These are phyloP conservation scores for Nectriaceae sp. DNA, from an alignment of 2,329 filamentous ascomycete genomes.

Conservation along the genomic window DNA sequence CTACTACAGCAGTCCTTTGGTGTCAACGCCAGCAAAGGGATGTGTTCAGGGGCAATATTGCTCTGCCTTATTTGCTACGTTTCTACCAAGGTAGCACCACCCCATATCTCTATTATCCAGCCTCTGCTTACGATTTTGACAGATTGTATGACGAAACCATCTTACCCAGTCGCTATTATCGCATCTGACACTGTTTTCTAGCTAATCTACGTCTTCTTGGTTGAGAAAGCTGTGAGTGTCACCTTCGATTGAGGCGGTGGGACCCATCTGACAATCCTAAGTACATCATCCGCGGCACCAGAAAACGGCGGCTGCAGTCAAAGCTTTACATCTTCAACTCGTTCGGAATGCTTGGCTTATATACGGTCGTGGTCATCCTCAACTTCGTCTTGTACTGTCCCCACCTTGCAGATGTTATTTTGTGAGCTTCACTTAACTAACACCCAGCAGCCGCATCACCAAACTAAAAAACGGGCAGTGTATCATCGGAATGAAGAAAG, in stretches of 20 bases:
- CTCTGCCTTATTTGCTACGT: conserved; percentile 64
- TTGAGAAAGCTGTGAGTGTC: conserved; percentile 59
- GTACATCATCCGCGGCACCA: conserved; percentile 58
- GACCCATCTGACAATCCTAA: conserved; percentile 24
- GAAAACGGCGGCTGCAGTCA: conserved; percentile 54
- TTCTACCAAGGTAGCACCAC: conserved; percentile 57
- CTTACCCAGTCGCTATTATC: background rate
- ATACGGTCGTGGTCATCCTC: conserved; percentile 50
- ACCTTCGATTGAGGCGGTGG: too few species aligned
- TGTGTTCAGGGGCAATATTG: conserved; percentile 61
- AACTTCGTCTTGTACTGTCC: conserved; percentile 59
- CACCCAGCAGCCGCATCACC: conserved; percentile 53
- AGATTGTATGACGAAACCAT: conserved; percentile 32
- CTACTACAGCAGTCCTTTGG: conserved; percentile 59
- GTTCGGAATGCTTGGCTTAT: conserved; percentile 54
- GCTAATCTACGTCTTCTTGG: conserved; percentile 66
- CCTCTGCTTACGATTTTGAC: background rate
- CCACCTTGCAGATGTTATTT: background rate
- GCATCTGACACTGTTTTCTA: conserved; percentile 17
- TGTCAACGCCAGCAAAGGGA: conserved; percentile 49
- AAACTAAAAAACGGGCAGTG: conserved; percentile 57
- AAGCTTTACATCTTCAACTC: conserved; percentile 63
- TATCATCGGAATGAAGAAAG: conserved; percentile 61
- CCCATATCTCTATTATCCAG: background rate
- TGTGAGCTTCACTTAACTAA: conserved; percentile 3